These are phyloP conservation scores for Jaltomata sinuosa DNA, from an alignment of 257 asterid species.

Conservation along the genomic window DNA sequence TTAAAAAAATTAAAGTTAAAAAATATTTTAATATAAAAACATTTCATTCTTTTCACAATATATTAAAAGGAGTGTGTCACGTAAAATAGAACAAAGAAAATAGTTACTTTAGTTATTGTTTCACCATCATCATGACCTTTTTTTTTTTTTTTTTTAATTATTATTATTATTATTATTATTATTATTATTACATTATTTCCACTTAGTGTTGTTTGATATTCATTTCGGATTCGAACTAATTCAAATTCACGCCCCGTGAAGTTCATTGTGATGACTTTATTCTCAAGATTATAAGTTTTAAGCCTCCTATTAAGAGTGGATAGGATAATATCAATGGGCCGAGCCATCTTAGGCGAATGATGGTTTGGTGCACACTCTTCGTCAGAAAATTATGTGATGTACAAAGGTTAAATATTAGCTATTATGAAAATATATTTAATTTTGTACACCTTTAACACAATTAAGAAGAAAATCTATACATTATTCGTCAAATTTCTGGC, in stretches of 20 bases:
- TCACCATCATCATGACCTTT: background rate
- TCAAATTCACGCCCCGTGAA: background rate
- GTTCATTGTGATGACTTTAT: background rate
- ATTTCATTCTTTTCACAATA: background rate
- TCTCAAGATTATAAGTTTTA: background rate
- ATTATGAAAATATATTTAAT: no score
- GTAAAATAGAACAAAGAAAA: background rate
- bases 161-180: no score
- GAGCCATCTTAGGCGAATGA: no score
- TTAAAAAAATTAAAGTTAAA: background rate
- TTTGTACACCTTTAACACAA: no score
- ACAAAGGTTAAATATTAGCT: no score
- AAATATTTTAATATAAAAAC: background rate
- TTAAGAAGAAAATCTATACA: no score
- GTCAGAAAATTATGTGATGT: no score
- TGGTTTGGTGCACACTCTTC: no score
- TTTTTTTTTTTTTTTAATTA: no score
- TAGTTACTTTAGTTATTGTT: background rate
- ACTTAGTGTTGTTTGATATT: background rate
- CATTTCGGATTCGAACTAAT: background rate
- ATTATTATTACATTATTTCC: no score
- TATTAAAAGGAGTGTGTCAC: background rate
- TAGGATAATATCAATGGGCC: no score
- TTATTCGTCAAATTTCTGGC: no score
- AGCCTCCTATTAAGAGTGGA: accelerated